Conservation (phyloP, 345 rosid genomes). For the Populus pruinosa region DNA sequence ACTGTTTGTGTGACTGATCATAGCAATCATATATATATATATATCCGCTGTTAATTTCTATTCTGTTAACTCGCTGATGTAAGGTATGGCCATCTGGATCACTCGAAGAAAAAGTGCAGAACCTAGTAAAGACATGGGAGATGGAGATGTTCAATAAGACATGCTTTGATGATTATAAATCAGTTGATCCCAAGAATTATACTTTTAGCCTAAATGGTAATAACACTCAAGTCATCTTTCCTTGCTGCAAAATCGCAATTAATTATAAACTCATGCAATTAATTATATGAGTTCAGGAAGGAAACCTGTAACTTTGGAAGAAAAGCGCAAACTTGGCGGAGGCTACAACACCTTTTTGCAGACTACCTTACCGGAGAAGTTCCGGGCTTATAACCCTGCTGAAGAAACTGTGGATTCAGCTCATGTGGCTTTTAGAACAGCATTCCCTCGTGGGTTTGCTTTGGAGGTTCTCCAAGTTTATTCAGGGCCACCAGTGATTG, state of each 20-base stretch:
- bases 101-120: slow-evolving; percentile 56
- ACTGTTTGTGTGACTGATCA: background rate
- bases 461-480: slow-evolving; percentile 55
- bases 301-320: slow-evolving; percentile 41
- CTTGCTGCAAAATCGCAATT: background rate
- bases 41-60: background rate
- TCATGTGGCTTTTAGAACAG: slow-evolving; percentile 40
- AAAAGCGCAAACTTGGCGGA: slow-evolving; percentile 43
- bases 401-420: slow-evolving; percentile 34
- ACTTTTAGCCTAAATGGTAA: slow-evolving; percentile 52
- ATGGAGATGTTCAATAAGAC: slow-evolving; percentile 58
- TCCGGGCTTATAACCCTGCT: slow-evolving; percentile 27
- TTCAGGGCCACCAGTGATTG: slow-evolving; percentile 51
- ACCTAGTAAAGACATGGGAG: slow-evolving; percentile 67
- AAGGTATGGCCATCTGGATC: slow-evolving; percentile 65
- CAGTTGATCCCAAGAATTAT: slow-evolving; percentile 32
- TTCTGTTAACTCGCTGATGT: background rate
- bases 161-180: slow-evolving; percentile 33
- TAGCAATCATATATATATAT: no score
- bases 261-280: background rate
- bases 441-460: slow-evolving; percentile 63
- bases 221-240: no score
- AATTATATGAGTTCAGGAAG: slow-evolving; percentile 33
- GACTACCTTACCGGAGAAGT: slow-evolving; percentile 46
- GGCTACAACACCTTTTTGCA: slow-evolving; percentile 56